Conservation (phyloP, 2,329 filamentous ascomycete species). For the Colletotrichum camelliae region DNA sequence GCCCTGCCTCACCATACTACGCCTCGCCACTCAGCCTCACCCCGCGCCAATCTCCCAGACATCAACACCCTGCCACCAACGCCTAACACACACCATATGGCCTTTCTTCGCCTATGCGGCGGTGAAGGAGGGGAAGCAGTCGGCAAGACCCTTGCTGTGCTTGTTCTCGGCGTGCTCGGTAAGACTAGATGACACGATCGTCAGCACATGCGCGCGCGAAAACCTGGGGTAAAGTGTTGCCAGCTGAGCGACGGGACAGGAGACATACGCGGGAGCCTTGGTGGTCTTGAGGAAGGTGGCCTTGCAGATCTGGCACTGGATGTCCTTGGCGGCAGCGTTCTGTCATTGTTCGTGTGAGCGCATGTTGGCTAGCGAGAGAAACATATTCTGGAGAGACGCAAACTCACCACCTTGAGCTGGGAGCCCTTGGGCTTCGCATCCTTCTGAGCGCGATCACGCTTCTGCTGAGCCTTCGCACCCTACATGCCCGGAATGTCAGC, state of each 20-base stretch:
- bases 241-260: not conserved
- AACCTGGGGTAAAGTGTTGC: not conserved
- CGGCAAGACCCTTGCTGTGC: slow-evolving; percentile 73
- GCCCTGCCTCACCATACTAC: not conserved
- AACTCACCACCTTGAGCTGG: slow-evolving; percentile 70
- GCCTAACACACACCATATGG: not conserved
- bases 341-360: slow-evolving; percentile 36
- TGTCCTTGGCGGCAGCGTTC: slow-evolving; percentile 77
- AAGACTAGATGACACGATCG: slow-evolving; percentile 48
- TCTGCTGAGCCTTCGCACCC: slow-evolving; percentile 72
- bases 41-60: not conserved
- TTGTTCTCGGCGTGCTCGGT: slow-evolving; percentile 77
- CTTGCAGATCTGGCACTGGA: slow-evolving; percentile 80
- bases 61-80: not conserved
- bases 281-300: slow-evolving; percentile 81
- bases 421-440: slow-evolving; percentile 62
- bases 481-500: slow-evolving; percentile 29
- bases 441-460: slow-evolving; percentile 75
- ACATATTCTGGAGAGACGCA: not conserved
- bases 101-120: slow-evolving; percentile 2
- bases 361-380: not conserved
- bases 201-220: slow-evolving; percentile 1
- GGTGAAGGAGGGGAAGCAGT: slow-evolving; percentile 70
- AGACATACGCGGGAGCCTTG: slow-evolving; percentile 69
- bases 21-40: not conserved